These are phyloP conservation scores for Emmonsia crescens DNA, from an alignment of 2,329 filamentous ascomycete species.

Conservation along the genomic window DNA sequence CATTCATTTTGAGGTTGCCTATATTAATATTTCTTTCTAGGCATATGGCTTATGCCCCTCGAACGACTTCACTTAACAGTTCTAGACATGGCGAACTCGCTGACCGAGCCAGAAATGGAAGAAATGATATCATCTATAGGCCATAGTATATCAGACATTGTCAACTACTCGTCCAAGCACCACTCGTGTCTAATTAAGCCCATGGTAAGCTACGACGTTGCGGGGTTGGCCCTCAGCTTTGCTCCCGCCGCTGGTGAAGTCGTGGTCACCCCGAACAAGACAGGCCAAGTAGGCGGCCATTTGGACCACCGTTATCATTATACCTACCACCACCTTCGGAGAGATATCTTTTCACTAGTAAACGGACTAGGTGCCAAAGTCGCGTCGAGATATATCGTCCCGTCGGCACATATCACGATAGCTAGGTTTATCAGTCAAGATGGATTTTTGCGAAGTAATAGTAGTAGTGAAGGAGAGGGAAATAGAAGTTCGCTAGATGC, in stretches of 20 bases:
- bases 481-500: conserved; percentile 27
- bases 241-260: conserved; percentile 61
- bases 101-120: conserved; percentile 57
- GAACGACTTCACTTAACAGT: conserved; percentile 73
- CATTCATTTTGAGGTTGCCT: too few species aligned
- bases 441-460: conserved; percentile 38
- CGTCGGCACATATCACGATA: conserved; percentile 81
- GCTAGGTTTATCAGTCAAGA: conserved; percentile 62
- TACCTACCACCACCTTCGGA: conserved; percentile 82
- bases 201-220: conserved; percentile 69
- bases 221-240: conserved; percentile 78
- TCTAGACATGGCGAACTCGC: conserved; percentile 74
- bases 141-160: conserved; percentile 46
- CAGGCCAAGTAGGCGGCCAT: background rate
- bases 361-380: conserved; percentile 55
- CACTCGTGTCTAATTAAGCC: conserved; percentile 71
- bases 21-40: conserved; percentile 36
- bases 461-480: conserved; percentile 27
- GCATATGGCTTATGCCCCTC: conserved; percentile 75
- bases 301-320: conserved; percentile 25
- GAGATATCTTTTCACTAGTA: conserved; percentile 59
- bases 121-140: conserved; percentile 48
- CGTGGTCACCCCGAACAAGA: background rate
- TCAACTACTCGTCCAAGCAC: conserved; percentile 55
- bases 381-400: conserved; percentile 73